These are phyloP conservation scores for Boletus coccyginus DNA, from an alignment of 768 basidiomycete genomes.

Conservation along the genomic window DNA sequence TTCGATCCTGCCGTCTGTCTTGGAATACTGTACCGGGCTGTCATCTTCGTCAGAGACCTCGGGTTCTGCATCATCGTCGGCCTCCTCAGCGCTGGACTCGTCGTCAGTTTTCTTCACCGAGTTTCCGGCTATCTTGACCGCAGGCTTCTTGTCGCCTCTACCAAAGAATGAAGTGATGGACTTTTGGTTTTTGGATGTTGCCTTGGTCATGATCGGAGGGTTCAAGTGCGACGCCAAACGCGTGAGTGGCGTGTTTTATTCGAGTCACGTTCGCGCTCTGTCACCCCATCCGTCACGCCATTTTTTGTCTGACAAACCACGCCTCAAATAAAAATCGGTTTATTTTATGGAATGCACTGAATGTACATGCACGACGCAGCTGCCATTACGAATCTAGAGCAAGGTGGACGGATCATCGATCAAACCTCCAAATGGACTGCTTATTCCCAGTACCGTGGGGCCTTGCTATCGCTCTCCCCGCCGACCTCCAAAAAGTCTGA, in stretches of 20 bases:
- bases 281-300: slow-evolving; percentile 20
- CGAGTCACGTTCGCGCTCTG: slow-evolving; percentile 25
- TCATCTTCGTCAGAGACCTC: slow-evolving; percentile 32
- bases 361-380: slow-evolving; percentile 3
- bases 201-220: slow-evolving; percentile 45
- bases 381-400: slow-evolving; percentile 4
- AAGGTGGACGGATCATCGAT: neutral
- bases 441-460: slow-evolving; percentile 77
- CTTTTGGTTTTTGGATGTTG: slow-evolving; percentile 49
- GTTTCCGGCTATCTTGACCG: slow-evolving; percentile 28
- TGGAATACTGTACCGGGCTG: slow-evolving; percentile 33
- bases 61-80: slow-evolving; percentile 34
- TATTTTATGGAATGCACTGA: slow-evolving; percentile 9
- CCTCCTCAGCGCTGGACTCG: slow-evolving; percentile 32
- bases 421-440: neutral
- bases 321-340: neutral
- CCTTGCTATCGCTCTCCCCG: slow-evolving; percentile 59
- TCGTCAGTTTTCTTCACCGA: slow-evolving; percentile 33
- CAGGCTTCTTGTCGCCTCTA: slow-evolving; percentile 27
- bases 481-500: slow-evolving; percentile 81
- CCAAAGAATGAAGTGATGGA: slow-evolving; percentile 57
- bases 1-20: slow-evolving; percentile 42
- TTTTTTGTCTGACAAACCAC: slow-evolving; percentile 5
- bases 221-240: slow-evolving; percentile 4
- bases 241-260: slow-evolving; percentile 15